These are phyloP conservation scores for Chlamydomonas schloesseri DNA, from an alignment of 139 green algal genomes.

Conservation along the genomic window DNA sequence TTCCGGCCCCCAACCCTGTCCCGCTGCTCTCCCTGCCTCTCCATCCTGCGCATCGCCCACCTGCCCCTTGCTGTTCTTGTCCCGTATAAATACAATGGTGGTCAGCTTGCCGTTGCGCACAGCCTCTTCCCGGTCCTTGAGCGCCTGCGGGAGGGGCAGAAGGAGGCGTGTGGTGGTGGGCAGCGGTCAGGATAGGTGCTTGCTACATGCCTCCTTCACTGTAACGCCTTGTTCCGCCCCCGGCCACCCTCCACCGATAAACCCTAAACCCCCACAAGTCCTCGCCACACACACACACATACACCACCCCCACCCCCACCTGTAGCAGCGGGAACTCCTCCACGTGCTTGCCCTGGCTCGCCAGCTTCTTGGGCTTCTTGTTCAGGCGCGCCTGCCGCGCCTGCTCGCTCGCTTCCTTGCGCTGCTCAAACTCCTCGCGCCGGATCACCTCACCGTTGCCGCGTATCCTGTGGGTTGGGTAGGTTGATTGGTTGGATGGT, in stretches of 20 bases:
- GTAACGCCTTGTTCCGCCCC: no score
- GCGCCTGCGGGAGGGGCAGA: constrained; percentile 64
- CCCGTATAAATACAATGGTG: constrained; percentile 93
- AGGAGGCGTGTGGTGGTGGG: background rate
- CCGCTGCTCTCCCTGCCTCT: background rate
- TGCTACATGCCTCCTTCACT: no score
- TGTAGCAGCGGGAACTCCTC: constrained; percentile 80
- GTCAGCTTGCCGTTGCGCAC: constrained; percentile 89
- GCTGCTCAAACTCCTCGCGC: constrained; percentile 89
- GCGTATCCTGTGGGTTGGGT: constrained; percentile 71
- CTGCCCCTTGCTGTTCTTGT: constrained; percentile 84
- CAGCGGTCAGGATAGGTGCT: background rate
- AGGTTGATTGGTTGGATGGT: background rate
- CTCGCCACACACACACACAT: background rate
- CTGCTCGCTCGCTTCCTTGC: constrained; percentile 82
- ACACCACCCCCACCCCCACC: constrained; percentile 47
- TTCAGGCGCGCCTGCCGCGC: constrained; percentile 72
- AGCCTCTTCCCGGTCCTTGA: constrained; percentile 83
- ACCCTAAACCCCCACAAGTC: no score
- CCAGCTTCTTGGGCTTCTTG: constrained; percentile 83
- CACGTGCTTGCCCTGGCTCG: constrained; percentile 78
- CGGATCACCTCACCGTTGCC: constrained; percentile 90
- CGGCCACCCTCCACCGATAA: no score
- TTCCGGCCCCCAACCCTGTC: background rate
- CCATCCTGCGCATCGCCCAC: background rate